Conservation (phyloP, 2,329 filamentous ascomycete genomes). For the Plectosphaerella sp. region DNA sequence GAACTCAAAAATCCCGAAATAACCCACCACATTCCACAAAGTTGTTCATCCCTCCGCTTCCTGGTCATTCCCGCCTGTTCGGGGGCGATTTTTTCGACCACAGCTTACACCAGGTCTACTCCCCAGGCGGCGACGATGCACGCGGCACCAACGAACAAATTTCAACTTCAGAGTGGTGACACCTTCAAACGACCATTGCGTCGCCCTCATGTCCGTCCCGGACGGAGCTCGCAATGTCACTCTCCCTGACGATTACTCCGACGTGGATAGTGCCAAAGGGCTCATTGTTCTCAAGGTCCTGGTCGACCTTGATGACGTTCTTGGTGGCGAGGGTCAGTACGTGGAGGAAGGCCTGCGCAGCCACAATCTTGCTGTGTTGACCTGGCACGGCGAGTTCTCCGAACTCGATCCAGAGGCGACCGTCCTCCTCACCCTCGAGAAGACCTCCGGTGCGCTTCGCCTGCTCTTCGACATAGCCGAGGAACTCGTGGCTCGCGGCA, state of each 20-base stretch:
- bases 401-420: conserved; percentile 56
- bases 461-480: conserved; percentile 34
- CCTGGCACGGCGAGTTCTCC: conserved; percentile 61
- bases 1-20: too few species aligned
- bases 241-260: conserved; percentile 18
- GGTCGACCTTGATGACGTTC: conserved; percentile 56
- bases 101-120: too few species aligned
- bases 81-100: too few species aligned
- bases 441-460: conserved; percentile 24
- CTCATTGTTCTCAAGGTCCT: conserved; percentile 38
- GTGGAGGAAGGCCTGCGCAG: conserved; percentile 73
- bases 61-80: too few species aligned
- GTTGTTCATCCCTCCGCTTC: too few species aligned
- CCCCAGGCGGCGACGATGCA: background rate
- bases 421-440: conserved; percentile 21
- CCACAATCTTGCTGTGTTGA: conserved; percentile 53
- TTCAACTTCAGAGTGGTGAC: background rate
- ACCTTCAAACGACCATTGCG: too few species aligned
- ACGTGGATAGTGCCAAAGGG: conserved; percentile 45
- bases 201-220: conserved; percentile 2
- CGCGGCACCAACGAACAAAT: background rate
- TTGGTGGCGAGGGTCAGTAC: conserved; percentile 67
- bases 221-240: conserved; percentile 16
- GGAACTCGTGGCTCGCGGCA: conserved; percentile 39
- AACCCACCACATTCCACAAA: too few species aligned